Evolutionary conservation across 352 stramenopile genomes (phyloP).

Genomic region (Pilasporangium apinafurcum): DNA sequence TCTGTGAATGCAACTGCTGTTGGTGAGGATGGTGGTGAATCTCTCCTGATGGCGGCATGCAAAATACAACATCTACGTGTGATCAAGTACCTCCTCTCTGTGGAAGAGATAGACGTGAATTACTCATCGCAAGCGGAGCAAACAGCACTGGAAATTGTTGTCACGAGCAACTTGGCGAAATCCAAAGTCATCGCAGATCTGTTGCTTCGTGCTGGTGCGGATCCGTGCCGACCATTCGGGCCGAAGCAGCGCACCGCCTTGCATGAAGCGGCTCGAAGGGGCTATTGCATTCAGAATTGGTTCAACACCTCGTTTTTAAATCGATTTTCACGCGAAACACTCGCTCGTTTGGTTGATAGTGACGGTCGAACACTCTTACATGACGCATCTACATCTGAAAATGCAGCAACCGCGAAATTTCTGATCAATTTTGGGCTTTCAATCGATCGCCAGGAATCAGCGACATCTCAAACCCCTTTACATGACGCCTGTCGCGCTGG

Average conservation of each 20-base stretch:
- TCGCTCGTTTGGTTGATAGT: constrained; percentile 7
- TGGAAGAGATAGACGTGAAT: constrained; percentile 9
- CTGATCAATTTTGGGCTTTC: constrained; percentile 5
- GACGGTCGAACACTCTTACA: constrained; percentile 3
- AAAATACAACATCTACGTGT: constrained; percentile 4
- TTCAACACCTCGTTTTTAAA: constrained; percentile 6
- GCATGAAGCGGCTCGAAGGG: constrained; percentile 16
- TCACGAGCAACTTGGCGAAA: constrained; percentile 3
- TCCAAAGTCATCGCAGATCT: constrained; percentile 4
- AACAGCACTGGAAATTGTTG: constrained; percentile 10
- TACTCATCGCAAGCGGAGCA: constrained; percentile 3
- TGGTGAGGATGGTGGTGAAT: constrained; percentile 3
- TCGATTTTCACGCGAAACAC: constrained; percentile 8
- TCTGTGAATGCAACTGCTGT: constrained; percentile 22
- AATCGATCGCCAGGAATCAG: neutral
- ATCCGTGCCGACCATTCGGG: constrained; percentile 7
- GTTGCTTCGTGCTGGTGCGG: constrained; percentile 1
- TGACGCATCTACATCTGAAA: neutral
- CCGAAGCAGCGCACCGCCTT: constrained; percentile 7
- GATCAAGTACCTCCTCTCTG: constrained; percentile 18
- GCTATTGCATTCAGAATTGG: constrained; percentile 16
- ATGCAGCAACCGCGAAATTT: neutral
- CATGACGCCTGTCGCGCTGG: constrained; percentile 5
- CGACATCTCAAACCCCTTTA: neutral
- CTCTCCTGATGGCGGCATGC: constrained; percentile 25